Evolutionary conservation across 2,329 filamentous ascomycete species (phyloP), one percentile per base, ranked within the genome.

Genomic region (Remersonia thermophila): DNA sequence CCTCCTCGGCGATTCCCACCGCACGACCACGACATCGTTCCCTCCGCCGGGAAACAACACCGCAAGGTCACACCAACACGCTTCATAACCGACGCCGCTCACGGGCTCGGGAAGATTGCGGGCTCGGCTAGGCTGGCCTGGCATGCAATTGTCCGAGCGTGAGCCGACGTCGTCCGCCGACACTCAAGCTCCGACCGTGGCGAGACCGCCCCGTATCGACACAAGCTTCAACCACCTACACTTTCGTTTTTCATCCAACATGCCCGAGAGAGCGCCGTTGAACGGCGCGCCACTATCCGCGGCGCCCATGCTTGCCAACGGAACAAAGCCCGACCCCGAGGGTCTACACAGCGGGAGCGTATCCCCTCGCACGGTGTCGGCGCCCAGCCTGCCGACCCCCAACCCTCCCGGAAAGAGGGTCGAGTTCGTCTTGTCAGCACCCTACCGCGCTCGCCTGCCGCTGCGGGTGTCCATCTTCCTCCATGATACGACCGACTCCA

Each of bases 401-500:
- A 23, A 23, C 9, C 20, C 20, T 9, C 20, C 20, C 5, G 20
- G 20, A 45, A 87, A 86, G 67, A 79, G 78, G 54, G 79, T 87
- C 62, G 73, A 80, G 65, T 87, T 89, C 60, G 78, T 84, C 59
- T 69, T 86, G 73, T 82, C 49, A 71, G 76, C 42, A 73, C 80
- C 20, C 54, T 75, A 73, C 50, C 74, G 76, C 50, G 81, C 80
- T 61, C 78, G 83, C 54, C 67, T 87, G 47, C 82, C 83, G n/a
- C 79, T 89, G 74, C 71, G 82, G 52, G 82, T 89, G 36, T 83
- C 93, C 53, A 95, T 98, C 49, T 94, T 81, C 54, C 84, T 84
- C 32, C 87, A 96, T 60, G 91, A 98, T 65, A 87, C 84, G 35
- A 96, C 89, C 15, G 89, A 96, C 56, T 95, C 87, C 26, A 98